Conservation (phyloP, 805 yeast genomes). For the Candida germanica region DNA sequence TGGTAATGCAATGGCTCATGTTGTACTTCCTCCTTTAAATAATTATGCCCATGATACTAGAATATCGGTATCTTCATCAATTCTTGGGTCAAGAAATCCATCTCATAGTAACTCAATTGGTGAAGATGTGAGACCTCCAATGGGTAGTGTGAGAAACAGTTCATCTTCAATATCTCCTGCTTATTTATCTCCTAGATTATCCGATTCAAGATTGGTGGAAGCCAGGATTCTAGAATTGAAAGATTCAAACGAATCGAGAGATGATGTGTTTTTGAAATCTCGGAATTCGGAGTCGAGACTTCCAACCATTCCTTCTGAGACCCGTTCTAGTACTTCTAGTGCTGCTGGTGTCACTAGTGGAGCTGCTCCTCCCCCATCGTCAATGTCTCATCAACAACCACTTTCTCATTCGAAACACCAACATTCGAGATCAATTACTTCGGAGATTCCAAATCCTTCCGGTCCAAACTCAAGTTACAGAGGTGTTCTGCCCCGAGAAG, state of each 20-base stretch:
- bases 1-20: neutral
- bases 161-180: neutral
- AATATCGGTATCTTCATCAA: conserved; percentile 9
- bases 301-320: neutral
- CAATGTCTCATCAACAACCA: too few species aligned
- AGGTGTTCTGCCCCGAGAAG: too few species aligned
- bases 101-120: conserved; percentile 2
- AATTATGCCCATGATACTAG: conserved; percentile 11
- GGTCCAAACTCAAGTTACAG: too few species aligned
- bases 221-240: neutral
- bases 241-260: neutral
- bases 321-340: neutral
- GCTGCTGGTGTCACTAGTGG: neutral
- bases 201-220: neutral
- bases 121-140: conserved; percentile 6
- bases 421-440: too few species aligned
- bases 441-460: too few species aligned
- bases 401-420: too few species aligned
- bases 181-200: neutral
- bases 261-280: neutral
- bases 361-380: neutral
- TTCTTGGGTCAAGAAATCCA: conserved; percentile 8
- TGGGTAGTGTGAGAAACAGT: neutral
- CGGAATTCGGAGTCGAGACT: neutral
- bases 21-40: neutral